Conservation (phyloP, 139 green algal genomes). For the Penium margaritaceum region DNA sequence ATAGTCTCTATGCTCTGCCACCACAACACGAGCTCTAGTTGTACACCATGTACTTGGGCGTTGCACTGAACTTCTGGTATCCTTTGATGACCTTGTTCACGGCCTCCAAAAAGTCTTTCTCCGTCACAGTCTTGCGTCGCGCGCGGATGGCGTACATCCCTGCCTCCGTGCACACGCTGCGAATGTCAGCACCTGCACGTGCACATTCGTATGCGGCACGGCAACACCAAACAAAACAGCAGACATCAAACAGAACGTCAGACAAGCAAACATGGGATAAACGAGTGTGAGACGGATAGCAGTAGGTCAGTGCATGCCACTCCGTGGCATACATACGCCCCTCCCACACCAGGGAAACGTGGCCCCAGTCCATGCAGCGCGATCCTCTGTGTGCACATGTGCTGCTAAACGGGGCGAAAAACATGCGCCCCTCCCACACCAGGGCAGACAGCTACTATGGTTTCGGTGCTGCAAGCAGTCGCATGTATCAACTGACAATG, state of each 20-base stretch:
- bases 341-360: no score
- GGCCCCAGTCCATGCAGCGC: no score
- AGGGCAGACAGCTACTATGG: not conserved
- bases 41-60: conserved; percentile 94
- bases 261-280: not conserved
- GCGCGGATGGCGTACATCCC: conserved; percentile 88
- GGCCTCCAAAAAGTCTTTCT: conserved; percentile 98
- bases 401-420: no score
- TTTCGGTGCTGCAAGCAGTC: not conserved
- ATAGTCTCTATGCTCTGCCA: no score
- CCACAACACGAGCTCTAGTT: no score
- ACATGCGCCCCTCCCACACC: no score
- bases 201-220: no score
- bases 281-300: not conserved
- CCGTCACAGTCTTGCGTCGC: conserved; percentile 90
- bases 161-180: conserved; percentile 89
- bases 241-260: not conserved
- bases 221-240: not conserved
- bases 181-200: conserved; percentile 76
- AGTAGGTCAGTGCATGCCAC: not conserved
- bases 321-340: not conserved
- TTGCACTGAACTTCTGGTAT: conserved; percentile 97
- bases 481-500: no score
- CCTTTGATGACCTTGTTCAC: conserved; percentile 97
- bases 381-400: no score